phyloP scores from a whole-genome alignment of 768 basidiomycete genomes.

The Macrolepiota fuliginosa region DNA sequence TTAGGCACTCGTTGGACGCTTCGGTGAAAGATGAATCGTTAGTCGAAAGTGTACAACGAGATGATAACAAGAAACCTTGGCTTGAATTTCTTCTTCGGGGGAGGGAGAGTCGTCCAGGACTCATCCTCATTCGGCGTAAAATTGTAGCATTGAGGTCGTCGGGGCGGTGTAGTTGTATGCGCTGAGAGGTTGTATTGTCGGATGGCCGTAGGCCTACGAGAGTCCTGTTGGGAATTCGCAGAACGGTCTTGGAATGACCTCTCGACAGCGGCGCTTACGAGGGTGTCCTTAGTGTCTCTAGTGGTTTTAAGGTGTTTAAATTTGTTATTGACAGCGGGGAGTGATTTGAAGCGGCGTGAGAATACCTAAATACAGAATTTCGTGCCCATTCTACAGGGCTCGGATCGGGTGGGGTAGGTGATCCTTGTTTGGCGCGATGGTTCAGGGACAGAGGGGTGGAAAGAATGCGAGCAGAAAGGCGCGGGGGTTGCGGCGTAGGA shows the following conservation, averaged over 20 bases:
- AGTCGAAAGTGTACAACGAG: neutral
- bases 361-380: too few relatives aligned
- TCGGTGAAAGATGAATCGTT: neutral
- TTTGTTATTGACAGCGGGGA: too few relatives aligned
- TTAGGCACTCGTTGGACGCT: neutral
- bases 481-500: too few relatives aligned
- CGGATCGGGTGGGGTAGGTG: too few relatives aligned
- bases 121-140: neutral
- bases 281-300: neutral
- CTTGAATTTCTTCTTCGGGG: constrained; percentile 9
- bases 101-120: constrained; percentile 8
- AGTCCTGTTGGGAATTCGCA: neutral
- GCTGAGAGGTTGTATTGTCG: neutral
- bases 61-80: constrained; percentile 8
- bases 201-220: too few relatives aligned
- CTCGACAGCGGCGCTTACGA: neutral
- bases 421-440: too few relatives aligned
- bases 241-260: neutral
- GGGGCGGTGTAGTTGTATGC: neutral
- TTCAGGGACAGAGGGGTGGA: too few relatives aligned
- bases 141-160: neutral
- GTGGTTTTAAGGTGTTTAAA: neutral
- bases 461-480: too few relatives aligned
- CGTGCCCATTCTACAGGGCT: too few relatives aligned
- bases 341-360: too few relatives aligned